A percentile compares a stretch with the other conserved stretches of the same genome.
These are phyloP conservation scores for Fusarium pilosicola DNA, from an alignment of 2,329 filamentous ascomycete genomes.

Conservation along the genomic window DNA sequence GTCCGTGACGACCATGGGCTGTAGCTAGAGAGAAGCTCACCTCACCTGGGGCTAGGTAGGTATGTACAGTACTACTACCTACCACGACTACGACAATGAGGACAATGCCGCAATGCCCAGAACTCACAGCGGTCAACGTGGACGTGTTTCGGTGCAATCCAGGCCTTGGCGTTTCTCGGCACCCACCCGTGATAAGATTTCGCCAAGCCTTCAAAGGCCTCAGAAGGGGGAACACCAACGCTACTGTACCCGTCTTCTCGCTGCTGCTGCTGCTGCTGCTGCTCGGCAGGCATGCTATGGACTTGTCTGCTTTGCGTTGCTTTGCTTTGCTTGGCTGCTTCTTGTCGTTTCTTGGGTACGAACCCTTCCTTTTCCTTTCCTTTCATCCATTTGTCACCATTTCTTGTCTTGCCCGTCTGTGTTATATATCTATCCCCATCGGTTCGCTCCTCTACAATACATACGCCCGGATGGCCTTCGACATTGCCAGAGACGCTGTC, in stretches of 20 bases:
- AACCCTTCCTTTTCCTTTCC: constrained; percentile 26
- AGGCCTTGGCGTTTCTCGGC: constrained; percentile 48
- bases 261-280: constrained; percentile 11
- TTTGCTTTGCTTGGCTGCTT: constrained; percentile 31
- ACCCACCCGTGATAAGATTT: constrained; percentile 47
- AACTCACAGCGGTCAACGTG: constrained; percentile 43
- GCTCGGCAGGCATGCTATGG: constrained; percentile 31
- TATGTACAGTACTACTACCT: neutral
- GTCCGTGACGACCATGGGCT: neutral
- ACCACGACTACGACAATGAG: neutral
- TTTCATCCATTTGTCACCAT: constrained; percentile 18
- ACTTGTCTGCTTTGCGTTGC: constrained; percentile 32
- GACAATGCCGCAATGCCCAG: constrained; percentile 35
- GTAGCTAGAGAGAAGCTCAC: neutral
- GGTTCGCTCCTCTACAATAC: constrained; percentile 6
- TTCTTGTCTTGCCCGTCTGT: constrained; percentile 12
- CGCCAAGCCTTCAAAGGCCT: constrained; percentile 47
- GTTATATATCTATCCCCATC: constrained; percentile 21
- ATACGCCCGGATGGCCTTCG: constrained; percentile 29
- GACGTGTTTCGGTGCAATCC: constrained; percentile 44
- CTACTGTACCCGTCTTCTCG: constrained; percentile 38
- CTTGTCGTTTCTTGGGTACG: constrained; percentile 31
- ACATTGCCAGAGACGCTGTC: constrained; percentile 22
- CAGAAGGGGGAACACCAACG: constrained; percentile 45
- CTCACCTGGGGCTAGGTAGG: neutral